Conservation (phyloP, 345 rosid genomes). For the Gossypium arboreum region DNA sequence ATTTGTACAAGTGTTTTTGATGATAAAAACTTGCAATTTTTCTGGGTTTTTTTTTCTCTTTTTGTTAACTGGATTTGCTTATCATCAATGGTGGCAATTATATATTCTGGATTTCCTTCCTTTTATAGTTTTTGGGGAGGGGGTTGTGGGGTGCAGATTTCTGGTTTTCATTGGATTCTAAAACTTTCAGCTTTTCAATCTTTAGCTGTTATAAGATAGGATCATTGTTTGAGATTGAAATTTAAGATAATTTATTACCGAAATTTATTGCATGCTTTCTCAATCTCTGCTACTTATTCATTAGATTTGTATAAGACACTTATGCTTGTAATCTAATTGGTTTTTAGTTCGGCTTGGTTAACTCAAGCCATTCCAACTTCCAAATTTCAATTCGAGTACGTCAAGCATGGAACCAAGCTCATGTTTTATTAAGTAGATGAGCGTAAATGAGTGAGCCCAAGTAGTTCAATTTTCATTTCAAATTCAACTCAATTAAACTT, state of each 20-base stretch:
- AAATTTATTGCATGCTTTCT: no score
- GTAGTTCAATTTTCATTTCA: no score
- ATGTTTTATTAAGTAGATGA: no score
- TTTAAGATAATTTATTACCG: background rate
- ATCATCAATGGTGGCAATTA: background rate
- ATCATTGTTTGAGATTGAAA: constrained; percentile 8
- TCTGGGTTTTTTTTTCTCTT: background rate
- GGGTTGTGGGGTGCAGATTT: background rate
- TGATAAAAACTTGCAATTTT: background rate
- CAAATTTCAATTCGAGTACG: no score
- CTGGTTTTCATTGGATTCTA: constrained; percentile 22
- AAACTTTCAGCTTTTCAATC: constrained; percentile 2
- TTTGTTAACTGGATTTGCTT: background rate
- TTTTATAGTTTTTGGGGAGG: background rate
- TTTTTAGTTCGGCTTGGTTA: no score
- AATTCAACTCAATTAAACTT: no score
- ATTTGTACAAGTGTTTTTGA: background rate
- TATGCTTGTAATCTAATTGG: background rate
- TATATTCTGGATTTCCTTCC: background rate
- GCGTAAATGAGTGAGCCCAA: no score
- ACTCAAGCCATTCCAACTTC: no score
- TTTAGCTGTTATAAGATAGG: constrained; percentile 7
- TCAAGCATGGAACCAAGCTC: no score
- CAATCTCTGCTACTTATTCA: no score
- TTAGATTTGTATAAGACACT: no score